Percentiles rank a stretch among this genome's conserved stretches.
Conservation (phyloP, 352 stramenopile genomes). For the Phytophthora hybrid region DNA sequence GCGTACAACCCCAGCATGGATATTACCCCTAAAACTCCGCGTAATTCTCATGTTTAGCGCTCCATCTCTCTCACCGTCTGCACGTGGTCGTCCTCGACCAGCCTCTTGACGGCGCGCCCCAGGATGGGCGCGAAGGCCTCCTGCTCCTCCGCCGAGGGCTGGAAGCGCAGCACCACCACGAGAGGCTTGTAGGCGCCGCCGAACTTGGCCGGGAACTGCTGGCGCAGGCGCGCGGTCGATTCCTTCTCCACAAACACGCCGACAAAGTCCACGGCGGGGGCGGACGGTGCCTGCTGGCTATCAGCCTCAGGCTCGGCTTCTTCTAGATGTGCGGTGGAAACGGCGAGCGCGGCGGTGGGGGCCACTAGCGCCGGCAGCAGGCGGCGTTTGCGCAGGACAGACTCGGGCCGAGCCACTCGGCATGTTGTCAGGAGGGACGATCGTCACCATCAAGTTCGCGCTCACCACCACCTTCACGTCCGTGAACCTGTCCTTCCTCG, state of each 20-base stretch:
- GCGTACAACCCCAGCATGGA: neutral
- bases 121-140: slow-evolving; percentile 79
- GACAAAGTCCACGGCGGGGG: slow-evolving; percentile 68
- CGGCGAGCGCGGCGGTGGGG: slow-evolving; percentile 28
- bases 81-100: slow-evolving; percentile 70
- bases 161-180: slow-evolving; percentile 83
- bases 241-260: slow-evolving; percentile 79
- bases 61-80: slow-evolving; percentile 58
- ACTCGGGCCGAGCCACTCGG: too few species aligned
- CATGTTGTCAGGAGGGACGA: slow-evolving; percentile 4
- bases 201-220: slow-evolving; percentile 71
- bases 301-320: slow-evolving; percentile 6
- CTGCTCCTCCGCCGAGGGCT: slow-evolving; percentile 75
- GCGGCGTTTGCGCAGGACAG: slow-evolving; percentile 33
- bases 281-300: neutral
- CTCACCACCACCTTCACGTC: too few species aligned
- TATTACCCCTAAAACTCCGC: too few species aligned
- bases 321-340: slow-evolving; percentile 40
- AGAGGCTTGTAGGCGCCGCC: slow-evolving; percentile 48
- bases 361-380: slow-evolving; percentile 40
- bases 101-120: slow-evolving; percentile 62
- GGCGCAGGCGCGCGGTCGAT: slow-evolving; percentile 53
- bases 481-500: too few species aligned
- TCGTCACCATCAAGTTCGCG: too few species aligned
- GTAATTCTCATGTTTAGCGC: neutral